Conservation (phyloP, 139 green algal species). For the Cymbomonas tetramitiformis region DNA sequence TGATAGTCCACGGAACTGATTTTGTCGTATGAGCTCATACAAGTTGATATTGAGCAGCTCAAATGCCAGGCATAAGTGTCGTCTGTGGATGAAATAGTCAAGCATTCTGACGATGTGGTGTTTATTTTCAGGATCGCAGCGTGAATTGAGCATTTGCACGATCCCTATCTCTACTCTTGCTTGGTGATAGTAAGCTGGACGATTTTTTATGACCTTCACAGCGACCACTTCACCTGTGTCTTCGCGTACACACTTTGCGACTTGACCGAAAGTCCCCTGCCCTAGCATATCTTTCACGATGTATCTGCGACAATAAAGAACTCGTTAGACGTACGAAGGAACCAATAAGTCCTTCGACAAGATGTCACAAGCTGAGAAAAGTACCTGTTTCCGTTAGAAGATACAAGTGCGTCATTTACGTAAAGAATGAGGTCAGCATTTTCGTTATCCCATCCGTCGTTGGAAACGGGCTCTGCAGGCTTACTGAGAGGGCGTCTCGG, state of each 20-base stretch:
- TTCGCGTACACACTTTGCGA: conserved; percentile 52
- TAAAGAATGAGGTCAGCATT: conserved; percentile 70
- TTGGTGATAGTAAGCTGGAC: conserved; percentile 88
- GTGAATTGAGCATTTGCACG: conserved; percentile 75
- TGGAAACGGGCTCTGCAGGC: conserved; percentile 38
- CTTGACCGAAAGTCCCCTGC: conserved; percentile 88
- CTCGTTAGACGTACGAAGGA: neutral
- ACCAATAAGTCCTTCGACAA: neutral
- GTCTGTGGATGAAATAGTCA: conserved; percentile 76
- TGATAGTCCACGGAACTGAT: conserved; percentile 75
- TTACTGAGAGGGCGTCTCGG: conserved; percentile 52
- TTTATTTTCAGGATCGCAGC: conserved; percentile 55
- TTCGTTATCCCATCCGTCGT: conserved; percentile 69
- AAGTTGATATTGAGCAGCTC: conserved; percentile 90
- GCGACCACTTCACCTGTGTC: conserved; percentile 41
- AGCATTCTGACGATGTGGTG: conserved; percentile 83
- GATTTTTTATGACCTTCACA: conserved; percentile 98
- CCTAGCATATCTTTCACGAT: conserved; percentile 64
- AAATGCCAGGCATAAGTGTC: conserved; percentile 93
- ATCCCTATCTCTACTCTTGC: conserved; percentile 73
- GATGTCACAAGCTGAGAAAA: conserved; percentile 3
- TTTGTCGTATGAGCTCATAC: conserved; percentile 90
- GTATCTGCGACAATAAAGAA: conserved; percentile 32
- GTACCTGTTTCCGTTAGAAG: neutral
- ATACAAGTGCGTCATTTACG: conserved; percentile 45